Evolutionary conservation across 495 filamentous ascomycete genomes (phyloP), one percentile per base, ranked within the genome.

Genomic region (Penicillium crystallinum): DNA sequence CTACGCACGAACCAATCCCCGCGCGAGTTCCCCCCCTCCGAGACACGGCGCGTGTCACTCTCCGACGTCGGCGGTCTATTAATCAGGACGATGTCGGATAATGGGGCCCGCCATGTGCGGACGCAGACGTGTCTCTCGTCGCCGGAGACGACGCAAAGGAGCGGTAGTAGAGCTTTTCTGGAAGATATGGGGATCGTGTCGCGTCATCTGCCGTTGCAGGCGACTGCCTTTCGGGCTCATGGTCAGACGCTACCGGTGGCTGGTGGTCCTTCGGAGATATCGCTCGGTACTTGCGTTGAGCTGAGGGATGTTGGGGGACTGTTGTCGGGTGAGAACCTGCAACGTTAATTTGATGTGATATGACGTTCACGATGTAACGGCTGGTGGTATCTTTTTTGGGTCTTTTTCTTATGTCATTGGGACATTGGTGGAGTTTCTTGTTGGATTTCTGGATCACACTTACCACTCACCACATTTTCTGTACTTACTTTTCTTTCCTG

Each of bases 11-110:
- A 59, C 15, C 49, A 64, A 12, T 56, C 65, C 10, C 54, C 58
- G 0, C 59, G 55, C 25, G 58, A 64, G 5, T 42, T 55, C 6
- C 49, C 38, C 6, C 46, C 64, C 14, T 73, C 77, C 2, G 25
- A 43, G 23, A 11, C 23, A 7, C 71, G 74, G 3, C 65, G 69
- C 10, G 73, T 83, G 4, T 87, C 83, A 12, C 85, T 91, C 57
- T 87, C 89, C 54, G 87, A 90, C 57, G 81, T 85, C 23, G 86
- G 86, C 30, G 83, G 83, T 5, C 69, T 89, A 2, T 67, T 89
- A 2, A 75, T 25, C 8, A 49, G 45, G 33, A 30, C 25, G 0
- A 3, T 49, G 11, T 27, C 47, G 6, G 29, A 40, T 5, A 17
- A 25, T 11, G 10, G 17, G 18, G 14, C 19, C 1, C 25, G 17